Conservation (phyloP, 495 filamentous ascomycete species). For the Neurospora sp. region DNA sequence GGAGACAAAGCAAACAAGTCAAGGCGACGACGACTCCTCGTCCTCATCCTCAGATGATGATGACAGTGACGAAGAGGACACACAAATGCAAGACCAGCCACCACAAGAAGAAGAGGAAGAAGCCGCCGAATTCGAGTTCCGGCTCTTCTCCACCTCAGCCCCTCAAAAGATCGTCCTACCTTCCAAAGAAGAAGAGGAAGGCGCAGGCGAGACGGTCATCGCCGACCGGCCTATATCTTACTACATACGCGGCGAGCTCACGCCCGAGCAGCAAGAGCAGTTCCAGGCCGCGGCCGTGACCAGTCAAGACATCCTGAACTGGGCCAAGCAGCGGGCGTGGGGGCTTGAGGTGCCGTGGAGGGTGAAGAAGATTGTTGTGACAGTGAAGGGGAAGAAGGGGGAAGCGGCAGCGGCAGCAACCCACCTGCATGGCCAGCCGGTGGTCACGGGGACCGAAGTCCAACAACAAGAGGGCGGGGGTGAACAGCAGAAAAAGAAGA, state of each 20-base stretch:
- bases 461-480: not conserved
- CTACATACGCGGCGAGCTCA: slow-evolving; percentile 32
- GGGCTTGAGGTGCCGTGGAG: slow-evolving; percentile 47
- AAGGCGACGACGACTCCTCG: not conserved
- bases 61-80: not conserved
- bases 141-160: slow-evolving; percentile 38
- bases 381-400: not conserved
- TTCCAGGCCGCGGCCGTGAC: slow-evolving; percentile 33
- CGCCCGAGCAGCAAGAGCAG: slow-evolving; percentile 17
- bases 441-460: not conserved
- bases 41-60: not conserved
- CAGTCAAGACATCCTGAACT: slow-evolving; percentile 31
- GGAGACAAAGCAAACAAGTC: slow-evolving; percentile 1
- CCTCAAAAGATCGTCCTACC: slow-evolving; percentile 26
- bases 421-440: not conserved
- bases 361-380: slow-evolving; percentile 29
- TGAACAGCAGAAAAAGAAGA: slow-evolving; percentile 22
- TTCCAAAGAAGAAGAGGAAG: slow-evolving; percentile 13
- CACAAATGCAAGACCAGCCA: not conserved
- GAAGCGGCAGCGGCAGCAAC: not conserved
- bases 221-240: slow-evolving; percentile 30
- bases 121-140: slow-evolving; percentile 39
- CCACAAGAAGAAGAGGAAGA: slow-evolving; percentile 8
- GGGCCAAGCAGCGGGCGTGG: slow-evolving; percentile 34
- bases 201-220: slow-evolving; percentile 29